phyloP scores from a whole-genome alignment of 2,329 filamentous ascomycete species.

The Arachnomyces sp. region DNA sequence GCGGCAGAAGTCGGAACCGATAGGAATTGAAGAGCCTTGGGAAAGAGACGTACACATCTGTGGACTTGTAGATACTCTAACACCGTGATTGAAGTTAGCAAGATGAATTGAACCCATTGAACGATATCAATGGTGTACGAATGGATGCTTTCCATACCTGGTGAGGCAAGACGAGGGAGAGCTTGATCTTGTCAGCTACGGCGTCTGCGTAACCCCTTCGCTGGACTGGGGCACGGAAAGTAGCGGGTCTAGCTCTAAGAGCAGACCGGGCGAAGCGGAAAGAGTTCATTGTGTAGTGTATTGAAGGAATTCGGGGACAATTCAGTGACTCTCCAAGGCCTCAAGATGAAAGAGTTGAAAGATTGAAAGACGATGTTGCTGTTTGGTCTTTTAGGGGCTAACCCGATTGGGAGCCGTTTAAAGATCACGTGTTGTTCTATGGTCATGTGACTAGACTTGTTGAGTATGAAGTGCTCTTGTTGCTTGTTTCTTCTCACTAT shows the following conservation, averaged over 20 bases:
- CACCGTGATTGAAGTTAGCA: background rate
- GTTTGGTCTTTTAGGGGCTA: too few relatives aligned
- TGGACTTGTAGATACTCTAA: constrained; percentile 61
- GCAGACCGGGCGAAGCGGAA: constrained; percentile 85
- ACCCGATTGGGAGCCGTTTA: too few relatives aligned
- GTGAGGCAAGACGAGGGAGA: constrained; percentile 94
- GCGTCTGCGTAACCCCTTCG: constrained; percentile 88
- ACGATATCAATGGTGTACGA: background rate
- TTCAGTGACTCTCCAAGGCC: too few relatives aligned
- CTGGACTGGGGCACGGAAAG: constrained; percentile 67
- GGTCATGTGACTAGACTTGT: too few relatives aligned
- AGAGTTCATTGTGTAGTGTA: constrained; percentile 65
- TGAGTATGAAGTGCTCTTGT: too few relatives aligned
- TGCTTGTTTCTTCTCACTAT: too few relatives aligned
- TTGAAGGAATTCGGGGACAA: too few relatives aligned
- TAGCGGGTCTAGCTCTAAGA: constrained; percentile 71
- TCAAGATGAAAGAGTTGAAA: too few relatives aligned
- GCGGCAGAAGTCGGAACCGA: constrained; percentile 2
- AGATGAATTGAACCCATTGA: background rate
- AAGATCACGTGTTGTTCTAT: too few relatives aligned
- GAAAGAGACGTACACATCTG: constrained; percentile 55
- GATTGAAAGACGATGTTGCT: too few relatives aligned
- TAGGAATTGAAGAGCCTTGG: constrained; percentile 3
- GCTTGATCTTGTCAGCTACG: constrained; percentile 89
- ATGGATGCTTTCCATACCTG: constrained; percentile 60